Evolutionary conservation across 768 basidiomycete species (phyloP).

Genomic region (Trametes maxima): DNA sequence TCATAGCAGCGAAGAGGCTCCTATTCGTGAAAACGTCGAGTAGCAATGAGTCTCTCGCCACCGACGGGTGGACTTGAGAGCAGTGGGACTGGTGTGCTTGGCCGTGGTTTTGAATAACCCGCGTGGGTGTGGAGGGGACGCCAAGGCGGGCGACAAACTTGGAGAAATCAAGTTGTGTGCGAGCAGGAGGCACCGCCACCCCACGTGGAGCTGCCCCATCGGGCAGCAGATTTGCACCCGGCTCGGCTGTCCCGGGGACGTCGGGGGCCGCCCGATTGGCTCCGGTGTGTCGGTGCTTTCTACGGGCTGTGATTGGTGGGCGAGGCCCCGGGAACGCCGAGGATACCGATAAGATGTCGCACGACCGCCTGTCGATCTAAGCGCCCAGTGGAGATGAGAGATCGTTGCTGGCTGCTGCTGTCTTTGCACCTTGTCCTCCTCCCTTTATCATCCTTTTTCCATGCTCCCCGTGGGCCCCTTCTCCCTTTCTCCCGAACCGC

Average conservation of each 20-base stretch:
- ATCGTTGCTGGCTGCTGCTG: not conserved
- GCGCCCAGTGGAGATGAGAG: not conserved
- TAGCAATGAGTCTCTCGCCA: no score
- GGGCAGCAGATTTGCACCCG: not conserved
- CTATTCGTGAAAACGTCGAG: no score
- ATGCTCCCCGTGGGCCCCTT: conserved; percentile 7
- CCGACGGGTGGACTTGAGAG: no score
- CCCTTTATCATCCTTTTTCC: conserved; percentile 24
- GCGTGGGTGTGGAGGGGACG: no score
- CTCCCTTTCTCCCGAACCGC: conserved; percentile 14
- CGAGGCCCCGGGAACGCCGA: conserved; percentile 10
- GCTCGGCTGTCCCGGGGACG: conserved; percentile 3
- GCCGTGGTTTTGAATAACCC: no score
- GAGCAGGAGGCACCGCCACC: conserved; percentile 1
- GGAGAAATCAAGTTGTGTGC: not conserved
- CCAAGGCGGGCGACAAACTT: no score
- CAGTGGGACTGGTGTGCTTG: no score
- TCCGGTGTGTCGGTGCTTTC: not conserved
- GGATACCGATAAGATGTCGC: conserved; percentile 3
- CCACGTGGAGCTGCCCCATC: conserved; percentile 2
- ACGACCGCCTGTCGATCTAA: not conserved
- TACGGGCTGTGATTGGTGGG: conserved; percentile 8
- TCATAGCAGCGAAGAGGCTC: not conserved
- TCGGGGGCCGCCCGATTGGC: conserved; percentile 8
- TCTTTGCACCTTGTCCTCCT: not conserved